Conservation (phyloP, 2,329 filamentous ascomycete genomes). For the Basipetospora chlamydospora region DNA sequence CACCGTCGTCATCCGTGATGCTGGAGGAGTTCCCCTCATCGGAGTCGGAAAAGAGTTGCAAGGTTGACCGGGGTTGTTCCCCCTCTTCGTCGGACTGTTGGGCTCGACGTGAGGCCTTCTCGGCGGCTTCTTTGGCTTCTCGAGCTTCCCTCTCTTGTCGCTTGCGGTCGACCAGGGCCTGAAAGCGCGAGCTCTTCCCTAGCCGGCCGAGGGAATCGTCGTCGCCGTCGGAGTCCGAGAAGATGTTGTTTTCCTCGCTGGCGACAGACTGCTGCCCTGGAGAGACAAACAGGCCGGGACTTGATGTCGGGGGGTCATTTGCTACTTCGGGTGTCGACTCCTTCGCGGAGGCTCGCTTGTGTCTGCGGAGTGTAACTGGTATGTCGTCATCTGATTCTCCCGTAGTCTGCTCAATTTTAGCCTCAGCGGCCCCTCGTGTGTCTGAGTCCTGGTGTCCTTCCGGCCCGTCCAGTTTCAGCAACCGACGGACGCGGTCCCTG, state of each 20-base stretch:
- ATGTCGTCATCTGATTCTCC: slow-evolving; percentile 26
- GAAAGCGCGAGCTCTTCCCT: slow-evolving; percentile 43
- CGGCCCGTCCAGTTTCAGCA: slow-evolving; percentile 19
- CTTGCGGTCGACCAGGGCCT: slow-evolving; percentile 60
- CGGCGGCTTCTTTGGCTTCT: slow-evolving; percentile 40
- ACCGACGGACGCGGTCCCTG: slow-evolving; percentile 27
- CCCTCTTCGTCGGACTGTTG: slow-evolving; percentile 21
- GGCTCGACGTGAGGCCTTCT: slow-evolving; percentile 22
- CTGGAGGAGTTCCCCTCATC: slow-evolving; percentile 33
- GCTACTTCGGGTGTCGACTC: slow-evolving; percentile 18
- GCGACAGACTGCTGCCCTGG: slow-evolving; percentile 23
- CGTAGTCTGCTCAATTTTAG: slow-evolving; percentile 16
- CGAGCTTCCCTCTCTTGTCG: slow-evolving; percentile 53
- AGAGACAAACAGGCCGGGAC: slow-evolving; percentile 41
- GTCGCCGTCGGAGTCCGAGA: background rate
- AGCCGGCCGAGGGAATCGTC: slow-evolving; percentile 32
- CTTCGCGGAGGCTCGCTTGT: slow-evolving; percentile 20
- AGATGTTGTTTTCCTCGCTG: background rate
- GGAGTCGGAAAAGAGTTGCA: slow-evolving; percentile 15
- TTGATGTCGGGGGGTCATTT: slow-evolving; percentile 11
- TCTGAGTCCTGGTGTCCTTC: slow-evolving; percentile 15
- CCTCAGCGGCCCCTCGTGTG: slow-evolving; percentile 15
- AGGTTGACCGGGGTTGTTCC: background rate
- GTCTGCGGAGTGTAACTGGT: slow-evolving; percentile 25
- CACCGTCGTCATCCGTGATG: slow-evolving; percentile 40